Percentiles rank a stretch among this genome's conserved stretches.
Conservation (phyloP, 495 filamentous ascomycete species). For the Xylaria curta region DNA sequence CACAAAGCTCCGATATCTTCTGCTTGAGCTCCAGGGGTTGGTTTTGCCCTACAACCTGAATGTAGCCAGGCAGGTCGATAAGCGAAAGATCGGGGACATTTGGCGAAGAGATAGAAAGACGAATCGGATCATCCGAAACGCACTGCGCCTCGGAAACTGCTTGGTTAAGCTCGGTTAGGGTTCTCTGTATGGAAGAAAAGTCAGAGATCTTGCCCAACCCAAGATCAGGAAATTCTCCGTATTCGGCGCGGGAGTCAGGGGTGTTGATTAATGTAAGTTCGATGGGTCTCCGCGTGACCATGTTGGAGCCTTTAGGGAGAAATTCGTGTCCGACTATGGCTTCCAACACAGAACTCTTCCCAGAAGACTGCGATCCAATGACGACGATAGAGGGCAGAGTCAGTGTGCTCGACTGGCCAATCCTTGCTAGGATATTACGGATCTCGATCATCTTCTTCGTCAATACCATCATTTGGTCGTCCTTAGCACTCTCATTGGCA, state of each 20-base stretch:
- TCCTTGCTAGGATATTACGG: conserved; percentile 82
- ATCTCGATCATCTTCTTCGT: conserved; percentile 99
- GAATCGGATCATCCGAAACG: conserved; percentile 96
- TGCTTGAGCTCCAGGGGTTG: conserved; percentile 92
- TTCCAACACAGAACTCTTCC: conserved; percentile 96
- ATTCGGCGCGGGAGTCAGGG: conserved; percentile 86
- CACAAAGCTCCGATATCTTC: conserved; percentile 95
- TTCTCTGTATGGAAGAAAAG: conserved; percentile 90
- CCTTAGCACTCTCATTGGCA: conserved; percentile 69
- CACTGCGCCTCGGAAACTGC: conserved; percentile 89
- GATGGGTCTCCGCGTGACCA: conserved; percentile 96
- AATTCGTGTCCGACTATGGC: conserved; percentile 99
- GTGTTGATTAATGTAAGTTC: conserved; percentile 97
- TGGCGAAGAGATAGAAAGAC: conserved; percentile 91
- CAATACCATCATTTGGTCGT: conserved; percentile 99
- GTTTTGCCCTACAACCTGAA: conserved; percentile 89
- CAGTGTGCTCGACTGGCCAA: conserved; percentile 87
- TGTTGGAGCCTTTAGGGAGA: conserved; percentile 94
- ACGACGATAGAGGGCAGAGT: conserved; percentile 96
- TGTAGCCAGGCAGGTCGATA: conserved; percentile 96
- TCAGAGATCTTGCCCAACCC: conserved; percentile 91
- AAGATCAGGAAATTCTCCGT: conserved; percentile 94
- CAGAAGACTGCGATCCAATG: conserved; percentile 96
- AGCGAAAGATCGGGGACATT: conserved; percentile 95
- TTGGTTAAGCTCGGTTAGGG: conserved; percentile 91